Conservation (phyloP, 2,329 filamentous ascomycete species). For the Trichoderma oligosporum region DNA sequence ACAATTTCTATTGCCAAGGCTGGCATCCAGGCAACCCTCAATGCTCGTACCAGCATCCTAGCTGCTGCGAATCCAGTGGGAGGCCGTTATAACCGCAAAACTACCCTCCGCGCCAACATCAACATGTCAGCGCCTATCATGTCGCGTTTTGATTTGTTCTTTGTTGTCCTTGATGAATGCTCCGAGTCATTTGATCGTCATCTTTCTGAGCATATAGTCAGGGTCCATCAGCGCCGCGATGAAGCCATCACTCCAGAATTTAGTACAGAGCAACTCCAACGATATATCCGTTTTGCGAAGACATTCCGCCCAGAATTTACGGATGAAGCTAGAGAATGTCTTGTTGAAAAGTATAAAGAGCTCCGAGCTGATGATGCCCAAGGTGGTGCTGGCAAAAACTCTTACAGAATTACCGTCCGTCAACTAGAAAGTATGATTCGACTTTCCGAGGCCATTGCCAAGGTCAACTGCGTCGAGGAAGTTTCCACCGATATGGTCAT, state of each 20-base stretch:
- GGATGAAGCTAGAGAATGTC: constrained; percentile 74
- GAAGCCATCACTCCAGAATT: constrained; percentile 90
- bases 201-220: constrained; percentile 90
- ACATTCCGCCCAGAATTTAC: constrained; percentile 94
- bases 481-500: constrained; percentile 80
- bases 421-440: constrained; percentile 96
- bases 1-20: constrained; percentile 99
- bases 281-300: constrained; percentile 92
- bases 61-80: constrained; percentile 95
- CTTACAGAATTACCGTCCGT: constrained; percentile 94
- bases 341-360: constrained; percentile 94
- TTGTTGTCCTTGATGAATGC: constrained; percentile 94
- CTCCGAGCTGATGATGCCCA: constrained; percentile 89
- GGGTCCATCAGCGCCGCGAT: constrained; percentile 87
- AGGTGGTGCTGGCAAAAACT: constrained; percentile 89
- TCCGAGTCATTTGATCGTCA: constrained; percentile 88
- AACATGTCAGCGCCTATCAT: constrained; percentile 99
- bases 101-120: constrained; percentile 87
- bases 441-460: constrained; percentile 94
- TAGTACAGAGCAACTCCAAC: constrained; percentile 90
- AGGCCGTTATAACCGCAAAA: constrained; percentile 95
- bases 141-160: constrained; percentile 98
- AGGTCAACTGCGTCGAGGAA: constrained; percentile 93
- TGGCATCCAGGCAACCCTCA: constrained; percentile 95
- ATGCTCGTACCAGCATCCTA: constrained; percentile 90